A percentile compares a stretch with the other conserved stretches of the same genome.
Evolutionary conservation across 306 rosid genomes (phyloP).

Genomic region (Castanopsis chinensis): DNA sequence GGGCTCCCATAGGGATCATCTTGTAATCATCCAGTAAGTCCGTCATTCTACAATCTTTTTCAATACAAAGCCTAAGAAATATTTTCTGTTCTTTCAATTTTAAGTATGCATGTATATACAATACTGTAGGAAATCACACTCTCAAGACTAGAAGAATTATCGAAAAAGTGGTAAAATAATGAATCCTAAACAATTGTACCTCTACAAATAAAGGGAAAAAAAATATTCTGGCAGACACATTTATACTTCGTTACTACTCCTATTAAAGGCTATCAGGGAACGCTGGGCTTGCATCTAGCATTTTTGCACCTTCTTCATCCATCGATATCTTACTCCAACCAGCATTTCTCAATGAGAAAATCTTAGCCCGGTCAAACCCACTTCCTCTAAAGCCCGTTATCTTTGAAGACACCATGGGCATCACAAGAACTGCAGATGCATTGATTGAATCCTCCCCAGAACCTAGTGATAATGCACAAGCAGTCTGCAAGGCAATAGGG

Average conservation of each 20-base stretch:
- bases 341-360: constrained; percentile 58
- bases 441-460: constrained; percentile 87
- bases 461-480: constrained; percentile 72
- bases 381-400: constrained; percentile 89
- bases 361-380: constrained; percentile 62
- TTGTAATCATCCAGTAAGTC: background rate
- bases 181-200: constrained; percentile 12
- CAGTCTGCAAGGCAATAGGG: constrained; percentile 49
- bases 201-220: background rate
- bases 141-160: constrained; percentile 1
- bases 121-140: background rate
- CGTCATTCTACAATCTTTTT: background rate
- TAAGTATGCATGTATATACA: constrained; percentile 18
- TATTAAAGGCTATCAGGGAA: constrained; percentile 44
- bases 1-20: too few species aligned
- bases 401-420: constrained; percentile 98
- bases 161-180: background rate
- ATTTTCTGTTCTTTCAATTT: constrained; percentile 2
- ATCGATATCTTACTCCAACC: constrained; percentile 58
- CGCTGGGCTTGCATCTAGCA: constrained; percentile 36
- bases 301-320: constrained; percentile 60
- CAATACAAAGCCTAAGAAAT: background rate
- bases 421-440: constrained; percentile 88
- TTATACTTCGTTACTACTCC: constrained; percentile 22
- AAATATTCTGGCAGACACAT: constrained; percentile 4